phyloP scores from a whole-genome alignment of 192 early-diverging fungal genomes.

The Gonapodya sp. region DNA sequence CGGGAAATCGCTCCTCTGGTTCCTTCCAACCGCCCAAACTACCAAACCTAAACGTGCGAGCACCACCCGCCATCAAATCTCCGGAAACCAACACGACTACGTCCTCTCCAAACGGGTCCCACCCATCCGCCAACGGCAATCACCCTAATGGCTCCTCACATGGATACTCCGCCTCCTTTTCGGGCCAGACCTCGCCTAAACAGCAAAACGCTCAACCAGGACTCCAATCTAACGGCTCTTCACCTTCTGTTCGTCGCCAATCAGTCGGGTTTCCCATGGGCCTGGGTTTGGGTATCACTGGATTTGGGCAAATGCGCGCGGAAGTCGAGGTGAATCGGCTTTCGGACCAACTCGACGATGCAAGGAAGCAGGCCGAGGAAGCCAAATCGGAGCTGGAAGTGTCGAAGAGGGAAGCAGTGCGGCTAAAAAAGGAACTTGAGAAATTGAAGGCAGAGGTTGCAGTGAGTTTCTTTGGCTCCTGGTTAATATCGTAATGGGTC shows the following conservation, averaged over 20 bases:
- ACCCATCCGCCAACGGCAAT: not conserved
- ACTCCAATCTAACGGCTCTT: too few species aligned
- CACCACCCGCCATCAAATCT: too few species aligned
- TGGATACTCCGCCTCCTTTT: too few species aligned
- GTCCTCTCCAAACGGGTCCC: too few species aligned
- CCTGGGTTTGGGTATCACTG: not conserved
- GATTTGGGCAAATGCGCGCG: not conserved
- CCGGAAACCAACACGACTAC: too few species aligned
- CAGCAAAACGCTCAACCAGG: too few species aligned
- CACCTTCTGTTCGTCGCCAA: not conserved
- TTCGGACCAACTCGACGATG: not conserved
- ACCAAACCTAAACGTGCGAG: not conserved
- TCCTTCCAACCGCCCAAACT: not conserved
- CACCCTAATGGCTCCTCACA: too few species aligned
- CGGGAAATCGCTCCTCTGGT: not conserved
- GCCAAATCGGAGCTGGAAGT: not conserved
- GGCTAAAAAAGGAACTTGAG: not conserved
- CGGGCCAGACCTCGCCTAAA: too few species aligned
- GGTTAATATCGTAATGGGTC: too few species aligned
- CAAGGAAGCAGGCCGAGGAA: not conserved
- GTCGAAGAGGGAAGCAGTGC: not conserved
- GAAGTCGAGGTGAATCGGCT: not conserved
- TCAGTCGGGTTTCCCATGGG: not conserved
- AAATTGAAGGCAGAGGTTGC: not conserved
- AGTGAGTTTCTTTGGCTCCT: not conserved